Evolutionary conservation across 2,329 filamentous ascomycete species (phyloP).

Genomic region (Stachybotrys chlorohalonatus): DNA sequence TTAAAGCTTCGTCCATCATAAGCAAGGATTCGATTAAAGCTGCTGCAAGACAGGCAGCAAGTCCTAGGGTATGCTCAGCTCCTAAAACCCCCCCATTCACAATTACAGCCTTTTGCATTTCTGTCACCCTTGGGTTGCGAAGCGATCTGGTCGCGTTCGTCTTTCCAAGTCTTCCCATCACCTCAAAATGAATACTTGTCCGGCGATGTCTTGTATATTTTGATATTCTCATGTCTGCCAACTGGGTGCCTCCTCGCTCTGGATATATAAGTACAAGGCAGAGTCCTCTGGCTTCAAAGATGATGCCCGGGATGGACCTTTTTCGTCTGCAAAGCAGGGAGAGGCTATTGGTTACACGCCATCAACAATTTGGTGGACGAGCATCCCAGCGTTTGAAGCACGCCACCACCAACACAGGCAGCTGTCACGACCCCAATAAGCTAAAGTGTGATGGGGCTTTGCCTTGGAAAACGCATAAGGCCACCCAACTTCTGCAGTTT

Average conservation of each 20-base stretch:
- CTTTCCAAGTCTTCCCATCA: neutral
- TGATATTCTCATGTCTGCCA: neutral
- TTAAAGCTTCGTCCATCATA: slow-evolving; percentile 7
- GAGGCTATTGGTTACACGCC: slow-evolving; percentile 4
- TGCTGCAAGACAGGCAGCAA: slow-evolving; percentile 5
- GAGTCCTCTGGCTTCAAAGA: neutral
- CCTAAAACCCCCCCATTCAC: neutral
- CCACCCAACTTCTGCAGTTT: neutral
- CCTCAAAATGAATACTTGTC: neutral
- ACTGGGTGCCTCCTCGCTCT: neutral
- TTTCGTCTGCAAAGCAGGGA: slow-evolving; percentile 10
- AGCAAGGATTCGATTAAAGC: slow-evolving; percentile 7
- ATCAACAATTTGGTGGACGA: slow-evolving; percentile 1
- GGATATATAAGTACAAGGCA: neutral
- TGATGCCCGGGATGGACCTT: slow-evolving; percentile 4
- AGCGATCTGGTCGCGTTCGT: neutral
- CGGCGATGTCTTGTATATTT: neutral
- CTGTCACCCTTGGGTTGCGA: neutral
- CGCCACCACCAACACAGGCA: neutral
- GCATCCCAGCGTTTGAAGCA: neutral
- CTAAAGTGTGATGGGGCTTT: neutral
- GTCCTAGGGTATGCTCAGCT: slow-evolving; percentile 13
- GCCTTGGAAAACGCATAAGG: neutral
- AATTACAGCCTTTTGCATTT: neutral
- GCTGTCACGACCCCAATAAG: neutral